A percentile compares a stretch with the other conserved stretches of the same genome.
Evolutionary conservation across 208 protist genomes (phyloP).

Genomic region (Leishmania arabica): DNA sequence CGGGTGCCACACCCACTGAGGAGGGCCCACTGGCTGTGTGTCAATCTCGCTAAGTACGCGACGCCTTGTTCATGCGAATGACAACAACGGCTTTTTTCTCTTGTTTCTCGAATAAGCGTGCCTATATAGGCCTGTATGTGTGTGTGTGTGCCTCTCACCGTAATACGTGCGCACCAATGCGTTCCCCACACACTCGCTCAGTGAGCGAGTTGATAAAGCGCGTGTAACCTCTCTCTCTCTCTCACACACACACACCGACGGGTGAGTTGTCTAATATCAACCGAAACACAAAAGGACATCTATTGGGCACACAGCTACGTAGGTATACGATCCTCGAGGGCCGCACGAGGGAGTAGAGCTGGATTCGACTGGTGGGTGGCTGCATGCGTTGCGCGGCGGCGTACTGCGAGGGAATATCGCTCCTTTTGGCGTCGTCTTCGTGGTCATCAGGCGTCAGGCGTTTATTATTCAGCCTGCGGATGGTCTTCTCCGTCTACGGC

Average conservation of each 20-base stretch:
- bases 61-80: background rate
- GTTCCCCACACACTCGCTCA: background rate
- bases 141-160: background rate
- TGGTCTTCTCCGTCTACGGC: background rate
- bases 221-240: background rate
- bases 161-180: too few species aligned
- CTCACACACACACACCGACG: background rate
- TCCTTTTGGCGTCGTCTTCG: background rate
- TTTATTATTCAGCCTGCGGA: background rate
- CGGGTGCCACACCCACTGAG: background rate
- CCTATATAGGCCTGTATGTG: background rate
- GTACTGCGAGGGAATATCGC: background rate
- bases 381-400: background rate
- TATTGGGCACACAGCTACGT: background rate
- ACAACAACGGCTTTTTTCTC: background rate
- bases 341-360: background rate
- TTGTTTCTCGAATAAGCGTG: slow-evolving; percentile 3
- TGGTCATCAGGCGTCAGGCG: background rate
- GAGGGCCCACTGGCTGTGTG: background rate
- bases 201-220: background rate
- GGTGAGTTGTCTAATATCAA: background rate
- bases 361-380: background rate
- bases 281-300: background rate
- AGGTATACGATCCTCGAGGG: background rate
- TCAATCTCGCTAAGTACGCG: background rate